Percentiles rank a stretch among this genome's conserved stretches.
Conservation (phyloP, 176 grass and related monocot genomes). For the Ensete ventricosum region DNA sequence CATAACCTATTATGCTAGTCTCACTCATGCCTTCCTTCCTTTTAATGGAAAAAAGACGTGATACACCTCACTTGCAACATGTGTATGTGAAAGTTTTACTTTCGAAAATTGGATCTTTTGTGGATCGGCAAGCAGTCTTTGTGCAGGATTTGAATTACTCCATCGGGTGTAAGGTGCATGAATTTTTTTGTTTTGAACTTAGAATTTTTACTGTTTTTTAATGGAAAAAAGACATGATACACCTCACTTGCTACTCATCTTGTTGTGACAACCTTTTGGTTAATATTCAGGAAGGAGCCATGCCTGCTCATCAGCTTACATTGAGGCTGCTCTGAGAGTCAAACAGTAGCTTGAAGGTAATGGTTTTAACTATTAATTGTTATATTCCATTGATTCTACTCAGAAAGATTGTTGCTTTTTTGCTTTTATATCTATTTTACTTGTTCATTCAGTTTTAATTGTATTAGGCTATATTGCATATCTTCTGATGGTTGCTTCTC, state of each 20-base stretch:
- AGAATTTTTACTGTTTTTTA: too few species aligned
- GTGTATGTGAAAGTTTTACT: background rate
- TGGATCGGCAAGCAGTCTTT: background rate
- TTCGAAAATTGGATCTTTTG: background rate
- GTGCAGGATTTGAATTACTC: background rate
- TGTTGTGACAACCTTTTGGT: background rate
- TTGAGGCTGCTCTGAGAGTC: constrained; percentile 52
- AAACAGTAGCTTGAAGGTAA: background rate
- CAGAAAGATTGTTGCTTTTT: background rate
- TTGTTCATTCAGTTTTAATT: too few species aligned
- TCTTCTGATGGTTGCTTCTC: too few species aligned
- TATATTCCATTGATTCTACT: background rate
- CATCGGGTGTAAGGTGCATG: background rate
- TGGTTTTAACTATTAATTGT: background rate
- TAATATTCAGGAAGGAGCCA: constrained; percentile 70
- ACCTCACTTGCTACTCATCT: too few species aligned
- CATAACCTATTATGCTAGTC: too few species aligned
- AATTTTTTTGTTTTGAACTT: background rate
- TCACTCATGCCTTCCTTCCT: background rate
- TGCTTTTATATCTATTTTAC: too few species aligned
- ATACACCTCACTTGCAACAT: background rate
- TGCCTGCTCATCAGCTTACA: constrained; percentile 67
- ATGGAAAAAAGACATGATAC: too few species aligned
- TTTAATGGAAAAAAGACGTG: background rate
- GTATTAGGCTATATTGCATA: too few species aligned